Percentiles rank a stretch among this genome's conserved stretches.
Conservation (phyloP, 2,329 filamentous ascomycete genomes). For the Apiospora aurea region DNA sequence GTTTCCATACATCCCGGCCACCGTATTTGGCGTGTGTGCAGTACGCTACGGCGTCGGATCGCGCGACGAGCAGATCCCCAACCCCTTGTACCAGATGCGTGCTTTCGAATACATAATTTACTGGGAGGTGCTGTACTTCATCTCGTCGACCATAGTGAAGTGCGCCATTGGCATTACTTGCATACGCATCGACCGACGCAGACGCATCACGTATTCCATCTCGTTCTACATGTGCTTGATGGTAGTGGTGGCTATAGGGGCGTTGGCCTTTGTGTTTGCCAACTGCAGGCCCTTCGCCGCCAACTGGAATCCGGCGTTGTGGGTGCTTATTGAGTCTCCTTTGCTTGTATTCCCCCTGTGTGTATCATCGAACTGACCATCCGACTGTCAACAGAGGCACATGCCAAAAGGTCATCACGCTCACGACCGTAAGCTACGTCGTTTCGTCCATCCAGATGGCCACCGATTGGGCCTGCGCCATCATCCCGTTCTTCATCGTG, state of each 20-base stretch:
- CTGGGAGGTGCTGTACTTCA: constrained; percentile 32
- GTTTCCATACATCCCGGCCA: neutral
- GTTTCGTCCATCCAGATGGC: constrained; percentile 35
- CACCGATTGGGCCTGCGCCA: constrained; percentile 40
- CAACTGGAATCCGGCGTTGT: constrained; percentile 33
- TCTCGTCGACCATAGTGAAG: constrained; percentile 33
- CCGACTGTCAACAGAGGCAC: neutral
- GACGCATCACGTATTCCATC: neutral
- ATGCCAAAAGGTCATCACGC: constrained; percentile 27
- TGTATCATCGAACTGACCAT: no score
- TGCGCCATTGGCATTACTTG: constrained; percentile 34
- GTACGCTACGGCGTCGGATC: constrained; percentile 24
- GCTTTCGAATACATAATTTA: constrained; percentile 27
- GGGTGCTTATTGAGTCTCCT: no score
- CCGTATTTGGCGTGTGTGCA: neutral
- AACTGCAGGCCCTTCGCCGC: constrained; percentile 34
- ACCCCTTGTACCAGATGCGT: constrained; percentile 23
- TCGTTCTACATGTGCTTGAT: constrained; percentile 27
- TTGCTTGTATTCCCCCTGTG: no score
- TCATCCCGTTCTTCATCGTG: constrained; percentile 41
- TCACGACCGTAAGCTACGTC: constrained; percentile 30
- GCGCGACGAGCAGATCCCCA: constrained; percentile 19
- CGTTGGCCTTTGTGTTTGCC: constrained; percentile 32
- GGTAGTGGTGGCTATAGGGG: constrained; percentile 23
- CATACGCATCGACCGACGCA: constrained; percentile 27